A percentile compares a stretch with the other conserved stretches of the same genome.
phyloP scores from a whole-genome alignment of 306 rosid genomes.

The Lathyrus sativus region DNA sequence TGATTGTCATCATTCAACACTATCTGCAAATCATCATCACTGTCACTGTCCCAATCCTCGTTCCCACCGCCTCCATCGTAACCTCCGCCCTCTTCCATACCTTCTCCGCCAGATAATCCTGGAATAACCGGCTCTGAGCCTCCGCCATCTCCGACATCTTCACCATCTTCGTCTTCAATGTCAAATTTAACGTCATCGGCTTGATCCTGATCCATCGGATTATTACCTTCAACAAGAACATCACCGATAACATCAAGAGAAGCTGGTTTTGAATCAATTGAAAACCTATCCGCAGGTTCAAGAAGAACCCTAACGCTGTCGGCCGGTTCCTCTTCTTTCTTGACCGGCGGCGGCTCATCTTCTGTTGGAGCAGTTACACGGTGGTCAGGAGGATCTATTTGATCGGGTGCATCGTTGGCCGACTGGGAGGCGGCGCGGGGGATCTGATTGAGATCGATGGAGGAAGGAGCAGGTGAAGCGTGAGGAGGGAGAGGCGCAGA shows the following conservation, averaged over 20 bases:
- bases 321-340: constrained; percentile 6
- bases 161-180: constrained; percentile 59
- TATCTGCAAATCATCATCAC: constrained; percentile 96
- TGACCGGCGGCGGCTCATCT: not conserved
- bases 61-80: constrained; percentile 46
- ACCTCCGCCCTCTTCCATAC: constrained; percentile 35
- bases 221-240: constrained; percentile 30
- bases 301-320: constrained; percentile 24
- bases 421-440: constrained; percentile 44
- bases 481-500: constrained; percentile 34
- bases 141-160: constrained; percentile 6
- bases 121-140: constrained; percentile 77
- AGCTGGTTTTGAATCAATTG: constrained; percentile 40
- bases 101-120: constrained; percentile 50
- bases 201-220: constrained; percentile 50
- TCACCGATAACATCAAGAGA: not conserved
- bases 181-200: constrained; percentile 74
- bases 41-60: constrained; percentile 93
- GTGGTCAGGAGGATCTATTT: constrained; percentile 41
- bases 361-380: constrained; percentile 25
- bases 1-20: constrained; percentile 80
- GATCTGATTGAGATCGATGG: constrained; percentile 74
- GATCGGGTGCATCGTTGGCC: constrained; percentile 42
- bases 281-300: constrained; percentile 10
- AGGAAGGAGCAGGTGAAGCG: constrained; percentile 37